Conservation (phyloP, 108 stramenopile species). For the Conticribra weissflogii region DNA sequence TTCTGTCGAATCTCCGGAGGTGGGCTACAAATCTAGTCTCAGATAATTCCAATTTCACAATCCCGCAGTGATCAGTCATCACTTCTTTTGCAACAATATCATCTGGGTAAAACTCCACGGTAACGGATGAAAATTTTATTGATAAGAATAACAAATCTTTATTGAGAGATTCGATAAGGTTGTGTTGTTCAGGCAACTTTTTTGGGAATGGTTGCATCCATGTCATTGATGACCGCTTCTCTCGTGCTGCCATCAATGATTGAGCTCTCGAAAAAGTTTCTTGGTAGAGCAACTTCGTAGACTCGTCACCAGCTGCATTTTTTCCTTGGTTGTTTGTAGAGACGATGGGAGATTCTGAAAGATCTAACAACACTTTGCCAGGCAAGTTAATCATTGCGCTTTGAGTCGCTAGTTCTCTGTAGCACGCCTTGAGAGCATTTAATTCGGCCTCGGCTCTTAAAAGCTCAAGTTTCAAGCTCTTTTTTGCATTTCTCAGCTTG, state of each 20-base stretch:
- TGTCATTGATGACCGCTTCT: background rate
- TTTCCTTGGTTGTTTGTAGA: background rate
- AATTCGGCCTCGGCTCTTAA: slow-evolving; percentile 52
- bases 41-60: background rate
- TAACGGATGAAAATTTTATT: background rate
- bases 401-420: slow-evolving; percentile 24
- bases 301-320: background rate
- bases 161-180: background rate
- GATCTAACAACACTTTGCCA: too few species aligned
- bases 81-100: background rate
- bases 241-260: slow-evolving; percentile 9
- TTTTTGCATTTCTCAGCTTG: slow-evolving; percentile 10
- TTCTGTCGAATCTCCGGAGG: slow-evolving; percentile 1
- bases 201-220: background rate
- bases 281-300: background rate
- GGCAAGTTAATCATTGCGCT: background rate
- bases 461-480: slow-evolving; percentile 28
- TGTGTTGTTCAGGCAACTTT: background rate
- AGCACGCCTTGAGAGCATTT: slow-evolving; percentile 43
- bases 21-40: background rate
- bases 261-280: slow-evolving; percentile 2
- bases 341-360: too few species aligned
- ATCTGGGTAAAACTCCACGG: background rate
- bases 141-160: slow-evolving; percentile 6
- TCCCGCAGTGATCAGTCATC: background rate